Base-by-base conservation (phyloP, 768 basidiomycete species). In the Mycena floridula region DNA sequence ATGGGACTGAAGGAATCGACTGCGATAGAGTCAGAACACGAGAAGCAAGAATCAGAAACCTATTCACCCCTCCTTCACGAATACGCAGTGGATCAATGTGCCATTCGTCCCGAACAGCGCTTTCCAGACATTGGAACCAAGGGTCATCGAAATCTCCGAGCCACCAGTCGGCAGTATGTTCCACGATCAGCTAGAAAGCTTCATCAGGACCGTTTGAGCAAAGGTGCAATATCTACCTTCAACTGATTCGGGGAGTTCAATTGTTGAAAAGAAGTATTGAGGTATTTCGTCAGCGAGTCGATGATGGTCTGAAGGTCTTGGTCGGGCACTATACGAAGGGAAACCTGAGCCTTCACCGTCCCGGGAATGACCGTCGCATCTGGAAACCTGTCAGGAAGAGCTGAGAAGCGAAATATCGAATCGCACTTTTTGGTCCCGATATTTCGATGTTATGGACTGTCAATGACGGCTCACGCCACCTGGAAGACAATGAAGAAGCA, bases 121-220 rank as follows among this genome's bases (percentile, higher is more conserved):
- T 66, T 59, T 95, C 90, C 41, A 99, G 72, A 0, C 88, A 82
- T 50, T 81, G 77, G 69, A 94, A 95, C 81, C 89, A 96, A 3
- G 75, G 75, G 47, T 85, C 84, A 43, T 89, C 79, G 30, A 95
- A 74, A 44, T 86, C 81, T 0, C 94, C 92, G 2, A 99, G 73
- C 95, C 95, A 99, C 94, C 94, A 98, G 55, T 93, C 85, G 0
- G 92, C 93, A 2, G 77, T 84, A 47, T 90, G 87, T 35, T 86
- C 80, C 43, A 96, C 79, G 16, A 68, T 73, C 51, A 94, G 72
- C 89, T 93, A 51, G 3, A 25, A 18, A 35, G 11, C 28, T 16
- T 32, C 9, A 32, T 32, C 28, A 32, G 28, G 11, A 32, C 28
- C 28, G 11, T 32, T 9, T 32, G 28, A 32, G 11, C 28, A 32